Evolutionary conservation across 345 rosid genomes (phyloP), one percentile per base, ranked within the genome.

Genomic region (Eucalyptus rudis): DNA sequence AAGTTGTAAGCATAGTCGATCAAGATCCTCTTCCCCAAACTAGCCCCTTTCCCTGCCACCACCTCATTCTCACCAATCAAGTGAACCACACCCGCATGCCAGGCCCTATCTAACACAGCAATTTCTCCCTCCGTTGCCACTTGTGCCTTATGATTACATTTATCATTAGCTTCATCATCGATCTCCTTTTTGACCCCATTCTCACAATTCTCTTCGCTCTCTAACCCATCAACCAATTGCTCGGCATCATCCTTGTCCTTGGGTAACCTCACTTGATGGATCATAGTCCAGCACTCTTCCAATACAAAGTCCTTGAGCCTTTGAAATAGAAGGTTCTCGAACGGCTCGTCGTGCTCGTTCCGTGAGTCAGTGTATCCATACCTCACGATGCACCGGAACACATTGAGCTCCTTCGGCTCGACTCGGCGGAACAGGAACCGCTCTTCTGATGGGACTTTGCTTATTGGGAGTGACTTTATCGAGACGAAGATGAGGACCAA

Each of bases 1-100:
- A 93, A 95, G 90, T 89, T 91, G 59, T 92, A 93, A 19, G 89
- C 91, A 81, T 93, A 91, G 86, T 95, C 92, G 5, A 94, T 86
- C 59, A 92, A 43, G n/a, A 95, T 15, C 88, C 90, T 91, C 91
- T 95, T 93, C 45, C 88, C 86, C 8, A 92, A 36, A 14, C 91
- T 87, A 6, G 94, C 87, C 33, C 93, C 94, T 87, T 90, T 87
- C 47, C 88, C 81, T 11, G 95, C 93, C 87, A 90, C 76, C 51
- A 92, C 92, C 79, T 92, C 94, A 7, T 84, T 91, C 86, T 95
- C 95, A 12, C 96, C 95, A 49, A 95, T 87, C 84, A 95, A 76
- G 83, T 95, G 94, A 36, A 95, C 95, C 12, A 91, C 88, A 10
- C 96, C 93, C 2, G 80, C 94, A 36, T 47, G 58, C 90, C 86